Evolutionary conservation across 768 basidiomycete genomes (phyloP).

Genomic region (Sporobolomyces roseus): DNA sequence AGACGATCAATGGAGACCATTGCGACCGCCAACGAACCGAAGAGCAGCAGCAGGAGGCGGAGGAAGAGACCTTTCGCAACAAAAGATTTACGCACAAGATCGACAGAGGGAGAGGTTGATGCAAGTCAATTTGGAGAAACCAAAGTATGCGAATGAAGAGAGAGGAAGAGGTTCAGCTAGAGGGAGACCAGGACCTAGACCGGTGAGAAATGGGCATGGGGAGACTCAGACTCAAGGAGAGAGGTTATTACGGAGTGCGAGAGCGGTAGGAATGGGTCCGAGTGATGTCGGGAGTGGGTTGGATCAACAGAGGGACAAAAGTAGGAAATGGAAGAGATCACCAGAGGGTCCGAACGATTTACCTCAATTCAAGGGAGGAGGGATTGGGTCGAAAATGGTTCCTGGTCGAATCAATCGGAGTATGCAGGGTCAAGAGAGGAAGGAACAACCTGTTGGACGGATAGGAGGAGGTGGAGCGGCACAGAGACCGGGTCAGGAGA

Average conservation of each 20-base stretch:
- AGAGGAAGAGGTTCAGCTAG: neutral
- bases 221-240: too few relatives aligned
- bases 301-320: neutral
- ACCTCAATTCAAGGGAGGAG: conserved; percentile 7
- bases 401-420: neutral
- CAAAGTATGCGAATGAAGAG: neutral
- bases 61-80: neutral
- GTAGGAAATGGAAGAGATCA: conserved; percentile 9
- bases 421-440: neutral
- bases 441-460: neutral
- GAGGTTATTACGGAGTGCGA: neutral
- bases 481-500: neutral
- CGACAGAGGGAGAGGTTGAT: conserved; percentile 18
- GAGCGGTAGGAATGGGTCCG: neutral
- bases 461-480: neutral
- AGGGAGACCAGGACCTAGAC: neutral
- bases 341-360: neutral
- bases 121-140: conserved; percentile 10
- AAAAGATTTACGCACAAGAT: conserved; percentile 11
- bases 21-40: neutral
- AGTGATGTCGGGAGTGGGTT: conserved; percentile 2
- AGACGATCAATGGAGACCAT: conserved; percentile 3
- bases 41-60: too few relatives aligned
- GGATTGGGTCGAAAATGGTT: neutral
- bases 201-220: neutral